Base-by-base conservation (phyloP, 2,329 filamentous ascomycete genomes). In the Volutella citrinella region DNA sequence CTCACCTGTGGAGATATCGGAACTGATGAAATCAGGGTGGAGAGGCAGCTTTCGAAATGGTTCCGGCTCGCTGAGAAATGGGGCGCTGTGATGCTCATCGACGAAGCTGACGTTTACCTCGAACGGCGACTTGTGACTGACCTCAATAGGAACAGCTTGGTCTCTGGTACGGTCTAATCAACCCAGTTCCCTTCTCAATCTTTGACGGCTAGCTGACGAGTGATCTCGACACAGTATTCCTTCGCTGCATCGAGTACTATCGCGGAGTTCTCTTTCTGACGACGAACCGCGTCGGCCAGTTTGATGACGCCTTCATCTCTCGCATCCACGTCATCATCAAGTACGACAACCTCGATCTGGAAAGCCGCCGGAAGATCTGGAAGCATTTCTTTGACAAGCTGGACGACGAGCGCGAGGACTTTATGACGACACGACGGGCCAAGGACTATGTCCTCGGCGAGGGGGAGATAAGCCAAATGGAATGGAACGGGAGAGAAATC, bases 241-340 rank as follows among this genome's bases (percentile, higher is more conserved):
- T 35, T 9, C 32, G 26, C 14, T 30, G 27, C 17, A 30, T 60
- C 2, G 56, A 59, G 21, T 55, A 44, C 18, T 59, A 50, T 21
- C 36, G 54, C 4, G 56, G 58, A 3, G 55, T 60, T 5, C 22
- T 59, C 30, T n/a, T n/a, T n/a, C n/a, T n/a, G n/a, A n/a, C n/a
- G n/a, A n/a, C n/a, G n/a, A n/a, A n/a, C n/a, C n/a, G 55, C 6
- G 48, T 56, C 0, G 53, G 48, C 0, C 38, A 44, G 0, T 57
- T 60, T 16, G 56, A 59, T 13, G 53, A 57, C 4, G 57, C 57
- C 1, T 55, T 59, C 29, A 49, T 53, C 4, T 59, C 56, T 0
- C 49, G 55, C 4, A 45, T 59, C 3, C 55, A 60, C 13, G 23
- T 61, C 5, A 40, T 52, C 21, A 31, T 59, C 0, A 42, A 49